Conservation (phyloP, 1,284 basidiomycete genomes). For the Phylloboletellus chloephorus region DNA sequence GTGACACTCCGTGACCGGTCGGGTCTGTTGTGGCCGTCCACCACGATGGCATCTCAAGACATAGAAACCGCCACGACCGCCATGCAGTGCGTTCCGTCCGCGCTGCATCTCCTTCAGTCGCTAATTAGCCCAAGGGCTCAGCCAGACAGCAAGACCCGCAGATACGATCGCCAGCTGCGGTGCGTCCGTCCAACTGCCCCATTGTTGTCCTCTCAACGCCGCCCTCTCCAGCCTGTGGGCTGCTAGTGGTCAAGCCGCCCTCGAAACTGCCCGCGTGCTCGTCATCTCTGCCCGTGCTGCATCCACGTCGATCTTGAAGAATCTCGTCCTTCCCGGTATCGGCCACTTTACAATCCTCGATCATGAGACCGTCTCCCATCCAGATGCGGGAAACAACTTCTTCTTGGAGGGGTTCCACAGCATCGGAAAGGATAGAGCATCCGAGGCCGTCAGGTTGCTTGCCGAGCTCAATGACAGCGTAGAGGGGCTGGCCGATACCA, state of each 20-base stretch:
- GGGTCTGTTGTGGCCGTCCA: conserved; percentile 8
- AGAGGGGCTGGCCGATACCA: conserved; percentile 60
- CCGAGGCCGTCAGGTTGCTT: conserved; percentile 75
- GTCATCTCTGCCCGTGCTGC: conserved; percentile 79
- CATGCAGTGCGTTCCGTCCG: conserved; percentile 37
- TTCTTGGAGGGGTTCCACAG: conserved; percentile 78
- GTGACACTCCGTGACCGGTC: conserved; percentile 8
- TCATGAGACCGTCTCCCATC: conserved; percentile 50
- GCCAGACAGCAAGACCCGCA: conserved; percentile 81
- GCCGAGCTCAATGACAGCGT: conserved; percentile 88
- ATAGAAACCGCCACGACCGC: conserved; percentile 49
- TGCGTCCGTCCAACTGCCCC: conserved; percentile 31
- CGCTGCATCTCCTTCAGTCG: neutral
- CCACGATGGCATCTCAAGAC: conserved; percentile 31
- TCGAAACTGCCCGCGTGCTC: conserved; percentile 81
- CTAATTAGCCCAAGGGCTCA: conserved; percentile 32
- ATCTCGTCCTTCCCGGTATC: conserved; percentile 91
- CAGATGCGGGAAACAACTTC: conserved; percentile 94
- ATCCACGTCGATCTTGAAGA: conserved; percentile 85
- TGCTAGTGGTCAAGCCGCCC: conserved; percentile 85
- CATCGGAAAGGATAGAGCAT: conserved; percentile 75
- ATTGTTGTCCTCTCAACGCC: conserved; percentile 1
- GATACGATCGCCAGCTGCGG: conserved; percentile 91
- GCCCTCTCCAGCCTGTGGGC: conserved; percentile 79
- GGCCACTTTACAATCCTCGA: conserved; percentile 90